phyloP scores from a whole-genome alignment of 495 filamentous ascomycete genomes.

The Aspergillus leporis region DNA sequence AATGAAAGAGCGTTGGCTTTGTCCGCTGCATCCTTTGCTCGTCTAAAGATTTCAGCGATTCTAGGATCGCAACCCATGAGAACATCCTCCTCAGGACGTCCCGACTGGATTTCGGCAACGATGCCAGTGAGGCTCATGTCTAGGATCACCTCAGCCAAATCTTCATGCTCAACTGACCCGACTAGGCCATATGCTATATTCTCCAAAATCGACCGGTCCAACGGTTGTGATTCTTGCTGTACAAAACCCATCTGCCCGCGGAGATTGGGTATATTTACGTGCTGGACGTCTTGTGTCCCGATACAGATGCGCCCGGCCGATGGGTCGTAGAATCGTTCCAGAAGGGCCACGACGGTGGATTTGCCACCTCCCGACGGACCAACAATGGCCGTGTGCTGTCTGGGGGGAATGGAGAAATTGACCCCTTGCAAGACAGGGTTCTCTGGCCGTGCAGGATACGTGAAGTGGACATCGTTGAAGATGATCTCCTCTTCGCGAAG shows the following conservation, averaged over 20 bases:
- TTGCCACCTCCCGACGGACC: conserved; percentile 72
- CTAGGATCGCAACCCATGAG: conserved; percentile 20
- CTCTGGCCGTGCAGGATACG: conserved; percentile 61
- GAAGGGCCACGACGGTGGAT: conserved; percentile 59
- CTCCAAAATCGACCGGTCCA: conserved; percentile 64
- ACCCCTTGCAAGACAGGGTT: conserved; percentile 51
- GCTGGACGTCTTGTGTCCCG: conserved; percentile 47
- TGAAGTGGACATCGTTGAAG: conserved; percentile 56
- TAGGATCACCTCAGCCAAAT: conserved; percentile 32
- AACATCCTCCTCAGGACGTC: conserved; percentile 24
- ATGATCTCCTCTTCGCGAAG: conserved; percentile 38
- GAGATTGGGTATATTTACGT: conserved; percentile 57
- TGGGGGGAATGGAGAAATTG: conserved; percentile 51
- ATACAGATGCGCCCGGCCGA: conserved; percentile 44
- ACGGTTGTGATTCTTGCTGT: conserved; percentile 63
- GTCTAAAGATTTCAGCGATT: conserved; percentile 36
- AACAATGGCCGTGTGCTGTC: conserved; percentile 65
- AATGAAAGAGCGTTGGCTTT: conserved; percentile 42
- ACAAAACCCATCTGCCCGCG: conserved; percentile 62
- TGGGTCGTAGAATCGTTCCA: conserved; percentile 54
- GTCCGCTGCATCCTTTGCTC: conserved; percentile 38
- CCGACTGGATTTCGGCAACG: conserved; percentile 26
- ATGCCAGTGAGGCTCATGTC: conserved; percentile 31
- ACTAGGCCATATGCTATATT: conserved; percentile 67
- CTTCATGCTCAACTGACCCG: conserved; percentile 46